These are phyloP conservation scores for Globomyces pollinis-pini DNA, from an alignment of 192 early-diverging fungal genomes.

Conservation along the genomic window DNA sequence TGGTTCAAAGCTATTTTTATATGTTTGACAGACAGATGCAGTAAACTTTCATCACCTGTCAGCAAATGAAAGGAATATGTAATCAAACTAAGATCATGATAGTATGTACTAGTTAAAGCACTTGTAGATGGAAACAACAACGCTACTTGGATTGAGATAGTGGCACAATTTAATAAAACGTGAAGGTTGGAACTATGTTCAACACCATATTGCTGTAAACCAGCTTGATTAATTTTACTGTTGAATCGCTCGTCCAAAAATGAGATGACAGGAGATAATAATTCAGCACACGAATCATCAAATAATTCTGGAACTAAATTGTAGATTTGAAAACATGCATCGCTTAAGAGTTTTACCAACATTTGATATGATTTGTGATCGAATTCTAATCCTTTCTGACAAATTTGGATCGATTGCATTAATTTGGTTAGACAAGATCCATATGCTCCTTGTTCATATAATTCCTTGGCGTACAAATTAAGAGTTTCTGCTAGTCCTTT, in stretches of 20 bases:
- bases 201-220: background rate
- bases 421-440: conserved; percentile 19
- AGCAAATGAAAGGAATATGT: conserved; percentile 7
- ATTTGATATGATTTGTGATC: background rate
- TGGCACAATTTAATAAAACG: conserved; percentile 13
- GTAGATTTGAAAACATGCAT: conserved; percentile 16
- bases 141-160: conserved; percentile 15
- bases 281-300: background rate
- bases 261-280: background rate
- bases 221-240: background rate
- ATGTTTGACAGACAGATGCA: conserved; percentile 5
- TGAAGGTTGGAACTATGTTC: background rate
- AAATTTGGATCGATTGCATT: conserved; percentile 8
- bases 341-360: conserved; percentile 25
- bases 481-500: conserved; percentile 25
- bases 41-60: background rate
- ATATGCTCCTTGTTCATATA: conserved; percentile 17
- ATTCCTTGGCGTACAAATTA: conserved; percentile 12
- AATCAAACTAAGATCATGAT: conserved; percentile 27
- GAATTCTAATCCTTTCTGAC: background rate
- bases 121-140: conserved; percentile 1
- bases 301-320: conserved; percentile 15
- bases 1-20: conserved; percentile 11
- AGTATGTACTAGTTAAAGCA: conserved; percentile 12
- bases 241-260: background rate